Evolutionary conservation across 345 rosid species (phyloP), one percentile per base, ranked within the genome.

Genomic region (Lagerstroemia speciosa): DNA sequence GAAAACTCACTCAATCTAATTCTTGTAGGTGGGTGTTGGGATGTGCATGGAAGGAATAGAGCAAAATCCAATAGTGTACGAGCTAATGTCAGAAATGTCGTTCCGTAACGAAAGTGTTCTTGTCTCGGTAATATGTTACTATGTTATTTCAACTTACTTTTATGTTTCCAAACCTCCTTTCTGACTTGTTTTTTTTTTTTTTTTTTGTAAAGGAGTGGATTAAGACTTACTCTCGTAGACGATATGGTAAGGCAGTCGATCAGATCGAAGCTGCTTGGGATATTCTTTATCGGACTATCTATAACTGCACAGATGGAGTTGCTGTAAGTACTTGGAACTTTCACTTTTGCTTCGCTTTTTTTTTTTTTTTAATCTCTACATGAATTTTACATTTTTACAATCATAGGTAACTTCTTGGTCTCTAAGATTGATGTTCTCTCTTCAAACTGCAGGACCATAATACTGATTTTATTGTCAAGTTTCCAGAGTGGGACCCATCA

Each of bases 11-110:
- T 19, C 9, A 48, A 68, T 66, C 29, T 57, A 26, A 53, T 60
- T 64, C 41, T 40, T 69, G 67, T 72, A 90, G 98, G 92, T 93
- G 27, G 98, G 98, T 67, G 93, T 93, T 75, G 98, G 98, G 70
- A 81, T 85, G 89, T 93, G 98, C 84, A 87, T 87, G 97, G 98
- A 93, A 75, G 97, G 98, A 66, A 91, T 91, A 76, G 98, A 93
- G 82, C 98, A 93, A 16, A 91, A 93, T 72, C 97, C 97, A 0
- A 87, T 93, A 67, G 97, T 93, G 70, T 91, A 86, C 69, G 98
- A 93, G 77, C 78, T 93, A 48, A 86, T 84, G 85, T 91, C 97
- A 52, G 98, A 93, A 85, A 91, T 91, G 97, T 91, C 98, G 68
- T 93, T 89, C 75, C 86, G 87, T 66, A 82, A 75, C 66, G 75